phyloP scores from a whole-genome alignment of 192 early-diverging fungal species.

The Coemansia sp. region DNA sequence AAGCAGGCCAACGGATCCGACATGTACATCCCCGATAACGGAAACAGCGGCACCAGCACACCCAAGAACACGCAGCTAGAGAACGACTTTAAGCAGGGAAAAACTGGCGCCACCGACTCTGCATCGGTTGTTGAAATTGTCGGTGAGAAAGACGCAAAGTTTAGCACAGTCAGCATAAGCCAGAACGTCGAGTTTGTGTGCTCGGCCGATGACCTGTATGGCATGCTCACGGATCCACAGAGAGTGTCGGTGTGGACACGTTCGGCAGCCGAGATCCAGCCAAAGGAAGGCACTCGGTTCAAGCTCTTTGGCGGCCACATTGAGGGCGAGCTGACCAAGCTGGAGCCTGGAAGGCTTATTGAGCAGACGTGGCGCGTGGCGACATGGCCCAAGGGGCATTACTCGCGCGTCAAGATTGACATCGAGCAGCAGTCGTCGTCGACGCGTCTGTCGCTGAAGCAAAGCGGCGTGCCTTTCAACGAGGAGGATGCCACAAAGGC shows the following conservation, averaged over 20 bases:
- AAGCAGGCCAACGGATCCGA: conserved; percentile 72
- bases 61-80: conserved; percentile 9
- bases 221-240: conserved; percentile 70
- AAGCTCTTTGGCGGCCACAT: conserved; percentile 87
- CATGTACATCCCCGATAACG: conserved; percentile 70
- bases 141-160: conserved; percentile 13
- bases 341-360: conserved; percentile 72
- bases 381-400: conserved; percentile 84
- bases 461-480: conserved; percentile 82
- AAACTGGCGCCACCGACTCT: not conserved
- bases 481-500: conserved; percentile 79
- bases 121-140: conserved; percentile 16
- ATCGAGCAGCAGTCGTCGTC: conserved; percentile 67
- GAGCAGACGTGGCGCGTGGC: conserved; percentile 82
- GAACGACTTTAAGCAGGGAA: conserved; percentile 22
- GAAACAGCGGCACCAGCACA: conserved; percentile 2
- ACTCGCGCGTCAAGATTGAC: conserved; percentile 72
- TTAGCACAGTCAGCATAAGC: conserved; percentile 63
- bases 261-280: conserved; percentile 59
- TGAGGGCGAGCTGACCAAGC: conserved; percentile 68
- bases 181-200: conserved; percentile 82
- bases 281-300: conserved; percentile 61
- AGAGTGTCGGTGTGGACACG: conserved; percentile 80
- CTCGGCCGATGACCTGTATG: conserved; percentile 75
- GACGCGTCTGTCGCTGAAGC: conserved; percentile 67